Evolutionary conservation across 2,329 filamentous ascomycete species (phyloP), one percentile per base, ranked within the genome.

Genomic region (Alternaria longipes): DNA sequence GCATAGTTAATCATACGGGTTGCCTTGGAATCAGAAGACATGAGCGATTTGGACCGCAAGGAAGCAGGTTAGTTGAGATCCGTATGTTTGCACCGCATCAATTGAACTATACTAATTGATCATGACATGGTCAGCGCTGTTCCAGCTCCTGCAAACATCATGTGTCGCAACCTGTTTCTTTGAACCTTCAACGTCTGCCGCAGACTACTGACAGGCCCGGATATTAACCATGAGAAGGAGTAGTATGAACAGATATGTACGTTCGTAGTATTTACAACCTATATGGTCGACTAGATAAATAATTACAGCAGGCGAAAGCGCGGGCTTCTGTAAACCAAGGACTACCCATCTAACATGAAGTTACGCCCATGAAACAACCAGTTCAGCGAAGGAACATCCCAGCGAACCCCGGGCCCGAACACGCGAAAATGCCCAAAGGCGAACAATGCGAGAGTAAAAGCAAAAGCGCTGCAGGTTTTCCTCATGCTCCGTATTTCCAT

Each of bases 301-400:
- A 34, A 50, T 36, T 50, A 50, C 46, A n/a, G 46, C 30, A 50
- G 36, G 32, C 20, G 20, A 38, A 50, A 38, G 32, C 30, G 46
- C 32, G 30, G 34, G 22, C 20, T 50, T 20, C 40, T 36, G 30
- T 34, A 22, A 14, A 36, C 46, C 32, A n/a, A 50, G 46, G 30
- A 34, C 46, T 20, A 36, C 46, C 30, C 46, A 26, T 50, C 46
- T 36, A 36, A 36, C 32, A 50, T 50, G 14, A 50, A 36, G 49
- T 54, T 26, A 22, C 40, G 18, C 38, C 24, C 14, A 58, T 58
- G 49, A 58, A 58, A 59, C 50, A 49, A 50, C 46, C 50, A 47
- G 50, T 22, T 36, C 26, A 26, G 22, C 46, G 16, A 32, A 58
- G 56, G 56, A 41, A 54, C 49, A 59, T 59, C 50, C 56, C 34